phyloP scores from a whole-genome alignment of 495 filamentous ascomycete genomes.

The Penicillium pulvis region DNA sequence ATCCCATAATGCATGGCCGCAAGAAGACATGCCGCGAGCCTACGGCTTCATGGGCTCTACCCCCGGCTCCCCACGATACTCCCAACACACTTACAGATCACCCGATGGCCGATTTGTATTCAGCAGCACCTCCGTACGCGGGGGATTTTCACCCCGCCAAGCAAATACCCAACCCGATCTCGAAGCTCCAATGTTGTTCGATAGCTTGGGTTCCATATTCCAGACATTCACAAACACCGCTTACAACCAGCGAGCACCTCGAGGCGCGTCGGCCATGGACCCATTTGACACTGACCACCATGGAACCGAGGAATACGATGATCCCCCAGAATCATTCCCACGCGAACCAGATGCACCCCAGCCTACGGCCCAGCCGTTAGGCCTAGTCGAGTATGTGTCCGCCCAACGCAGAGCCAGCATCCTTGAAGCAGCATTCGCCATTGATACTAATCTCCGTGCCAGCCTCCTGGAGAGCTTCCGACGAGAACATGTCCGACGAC shows the following conservation, averaged over 20 bases:
- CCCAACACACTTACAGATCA: conserved; percentile 48
- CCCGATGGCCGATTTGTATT: conserved; percentile 46
- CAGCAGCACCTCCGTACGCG: conserved; percentile 36
- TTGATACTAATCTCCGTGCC: conserved; percentile 16
- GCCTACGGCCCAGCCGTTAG: conserved; percentile 26
- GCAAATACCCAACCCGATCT: conserved; percentile 22
- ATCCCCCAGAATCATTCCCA: conserved; percentile 31
- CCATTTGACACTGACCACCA: conserved; percentile 16
- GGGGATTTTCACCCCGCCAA: conserved; percentile 27
- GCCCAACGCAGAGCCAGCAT: neutral
- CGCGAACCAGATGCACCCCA: conserved; percentile 39
- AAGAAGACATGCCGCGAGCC: conserved; percentile 38
- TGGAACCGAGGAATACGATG: conserved; percentile 8
- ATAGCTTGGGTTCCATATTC: conserved; percentile 37
- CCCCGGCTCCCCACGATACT: conserved; percentile 46
- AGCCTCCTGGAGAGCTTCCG: conserved; percentile 38
- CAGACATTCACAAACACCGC: conserved; percentile 27
- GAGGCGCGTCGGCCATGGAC: conserved; percentile 3
- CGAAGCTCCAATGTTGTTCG: conserved; percentile 34
- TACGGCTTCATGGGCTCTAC: conserved; percentile 6
- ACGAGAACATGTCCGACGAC: conserved; percentile 15
- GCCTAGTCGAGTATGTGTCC: conserved; percentile 41
- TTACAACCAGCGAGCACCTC: conserved; percentile 15
- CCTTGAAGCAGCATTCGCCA: neutral
- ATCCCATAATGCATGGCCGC: conserved; percentile 43